phyloP scores from a whole-genome alignment of 1,139 yeast species.

The Suhomyces panamericanus region DNA sequence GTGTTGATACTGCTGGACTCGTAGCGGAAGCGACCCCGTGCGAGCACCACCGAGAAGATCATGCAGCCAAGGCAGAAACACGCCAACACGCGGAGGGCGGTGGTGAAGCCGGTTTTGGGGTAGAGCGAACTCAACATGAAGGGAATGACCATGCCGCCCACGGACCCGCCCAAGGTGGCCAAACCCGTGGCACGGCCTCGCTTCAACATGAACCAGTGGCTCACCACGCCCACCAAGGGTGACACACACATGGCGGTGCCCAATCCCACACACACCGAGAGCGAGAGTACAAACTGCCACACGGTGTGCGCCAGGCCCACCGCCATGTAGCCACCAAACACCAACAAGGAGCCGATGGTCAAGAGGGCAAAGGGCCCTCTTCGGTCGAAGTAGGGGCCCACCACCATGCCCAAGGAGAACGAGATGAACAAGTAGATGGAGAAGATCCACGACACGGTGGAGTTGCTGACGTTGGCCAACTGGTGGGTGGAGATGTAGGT shows the following conservation, averaged over 20 bases:
- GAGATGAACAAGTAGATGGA: constrained; percentile 36
- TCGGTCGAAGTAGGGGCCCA: constrained; percentile 40
- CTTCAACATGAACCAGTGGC: constrained; percentile 39
- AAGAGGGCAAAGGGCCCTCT: constrained; percentile 33
- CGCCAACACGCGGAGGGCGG: constrained; percentile 39
- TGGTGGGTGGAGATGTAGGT: constrained; percentile 37
- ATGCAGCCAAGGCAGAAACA: constrained; percentile 34
- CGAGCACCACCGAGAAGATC: constrained; percentile 30
- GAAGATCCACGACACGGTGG: constrained; percentile 38
- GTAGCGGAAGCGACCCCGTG: constrained; percentile 15
- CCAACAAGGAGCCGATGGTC: constrained; percentile 26
- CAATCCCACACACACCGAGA: constrained; percentile 35
- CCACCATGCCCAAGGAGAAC: constrained; percentile 33
- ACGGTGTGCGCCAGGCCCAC: constrained; percentile 31
- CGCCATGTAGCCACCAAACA: constrained; percentile 36
- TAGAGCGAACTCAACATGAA: constrained; percentile 35
- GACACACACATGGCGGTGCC: constrained; percentile 39
- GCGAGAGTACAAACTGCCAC: constrained; percentile 38
- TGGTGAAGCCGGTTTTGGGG: constrained; percentile 32
- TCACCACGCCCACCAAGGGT: constrained; percentile 39
- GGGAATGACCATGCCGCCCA: constrained; percentile 41
- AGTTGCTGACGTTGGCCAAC: constrained; percentile 21
- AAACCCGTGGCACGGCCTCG: constrained; percentile 39
- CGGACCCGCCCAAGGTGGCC: constrained; percentile 42
- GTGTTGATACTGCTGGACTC: not conserved